Evolutionary conservation across 805 yeast species (phyloP), one percentile per base, ranked within the genome.

Genomic region (Yarrowia sp.): DNA sequence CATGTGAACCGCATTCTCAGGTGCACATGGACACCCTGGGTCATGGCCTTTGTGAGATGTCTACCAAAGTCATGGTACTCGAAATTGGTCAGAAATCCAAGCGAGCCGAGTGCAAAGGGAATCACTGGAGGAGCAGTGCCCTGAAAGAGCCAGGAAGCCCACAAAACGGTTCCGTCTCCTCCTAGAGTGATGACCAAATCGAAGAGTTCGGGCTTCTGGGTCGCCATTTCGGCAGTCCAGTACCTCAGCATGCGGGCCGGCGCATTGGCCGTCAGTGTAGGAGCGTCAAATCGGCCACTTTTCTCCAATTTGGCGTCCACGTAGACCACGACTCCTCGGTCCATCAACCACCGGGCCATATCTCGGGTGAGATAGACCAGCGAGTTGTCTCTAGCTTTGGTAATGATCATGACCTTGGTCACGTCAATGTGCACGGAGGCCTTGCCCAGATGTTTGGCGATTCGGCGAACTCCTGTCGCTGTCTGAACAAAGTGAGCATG

Each of bases 151-250:
- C 92, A 87, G 0, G 96, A 91, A 0, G 92, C 94, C 72, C 89
- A 88, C 13, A 93, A 79, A 63, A 93, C 97, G 0, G 98, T 94
- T 9, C 98, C 98, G 75, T 94, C 98, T 20, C 98, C 98, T 24
- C 98, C 98, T 12, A 94, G 80, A 0, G 98, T 91, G 42, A 94
- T 85, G 1, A 91, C 87, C 68, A 94, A 79, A 76, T 94, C 98
- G 70, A 87, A 85, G 58, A 80, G 73, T 34, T 83, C 81, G 5
- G 84, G 81, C 76, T 69, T 58, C 38, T 60, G 46, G 30, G 70
- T 52, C 9, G 90, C 83, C 63, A 87, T 79, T 19, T 82, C 82
- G 60, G 86, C 83, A 61, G 84, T 83, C 97, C 97, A 92, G 76
- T 83, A 90, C 72, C 82, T 83, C 46, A 90, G 77, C 52, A 82